Evolutionary conservation across 1,284 basidiomycete genomes (phyloP).

Genomic region (Apiotrichum sp.): DNA sequence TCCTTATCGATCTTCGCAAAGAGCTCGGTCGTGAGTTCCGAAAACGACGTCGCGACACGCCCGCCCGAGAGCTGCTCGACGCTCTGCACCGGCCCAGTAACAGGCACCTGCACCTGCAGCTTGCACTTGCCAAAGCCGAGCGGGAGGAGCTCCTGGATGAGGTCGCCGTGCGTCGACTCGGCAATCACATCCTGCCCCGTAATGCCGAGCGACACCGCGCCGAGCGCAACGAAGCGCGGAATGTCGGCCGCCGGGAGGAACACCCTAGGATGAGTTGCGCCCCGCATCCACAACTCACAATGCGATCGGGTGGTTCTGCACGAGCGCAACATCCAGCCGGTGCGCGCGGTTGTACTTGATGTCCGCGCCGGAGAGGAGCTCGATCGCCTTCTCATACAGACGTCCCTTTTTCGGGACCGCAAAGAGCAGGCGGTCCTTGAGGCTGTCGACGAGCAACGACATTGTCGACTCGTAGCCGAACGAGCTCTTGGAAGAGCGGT

Average conservation of each 20-base stretch:
- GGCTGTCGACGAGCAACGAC: slow-evolving; percentile 52
- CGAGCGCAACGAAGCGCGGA: slow-evolving; percentile 96
- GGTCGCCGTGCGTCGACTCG: slow-evolving; percentile 71
- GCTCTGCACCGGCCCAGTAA: slow-evolving; percentile 61
- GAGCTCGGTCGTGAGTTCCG: slow-evolving; percentile 73
- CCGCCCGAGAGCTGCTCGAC: slow-evolving; percentile 81
- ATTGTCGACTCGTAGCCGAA: slow-evolving; percentile 47
- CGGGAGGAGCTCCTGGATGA: slow-evolving; percentile 72
- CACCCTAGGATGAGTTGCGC: slow-evolving; percentile 55
- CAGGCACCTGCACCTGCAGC: slow-evolving; percentile 92
- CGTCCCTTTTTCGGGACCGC: slow-evolving; percentile 98
- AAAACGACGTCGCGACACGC: slow-evolving; percentile 90
- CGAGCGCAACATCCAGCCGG: slow-evolving; percentile 85
- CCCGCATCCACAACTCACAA: slow-evolving; percentile 55
- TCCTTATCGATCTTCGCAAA: slow-evolving; percentile 68
- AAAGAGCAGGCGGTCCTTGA: slow-evolving; percentile 73
- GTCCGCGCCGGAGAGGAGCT: slow-evolving; percentile 83
- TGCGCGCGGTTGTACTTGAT: slow-evolving; percentile 89
- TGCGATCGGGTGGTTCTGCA: slow-evolving; percentile 87
- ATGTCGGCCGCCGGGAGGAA: slow-evolving; percentile 98
- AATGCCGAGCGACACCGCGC: slow-evolving; percentile 63
- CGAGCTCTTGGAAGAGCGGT: slow-evolving; percentile 19
- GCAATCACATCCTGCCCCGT: slow-evolving; percentile 92
- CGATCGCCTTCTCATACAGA: slow-evolving; percentile 85
- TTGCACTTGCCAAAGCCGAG: slow-evolving; percentile 93